Base-by-base conservation (phyloP, 169 alveolate genomes). In the Fabrea salina region DNA sequence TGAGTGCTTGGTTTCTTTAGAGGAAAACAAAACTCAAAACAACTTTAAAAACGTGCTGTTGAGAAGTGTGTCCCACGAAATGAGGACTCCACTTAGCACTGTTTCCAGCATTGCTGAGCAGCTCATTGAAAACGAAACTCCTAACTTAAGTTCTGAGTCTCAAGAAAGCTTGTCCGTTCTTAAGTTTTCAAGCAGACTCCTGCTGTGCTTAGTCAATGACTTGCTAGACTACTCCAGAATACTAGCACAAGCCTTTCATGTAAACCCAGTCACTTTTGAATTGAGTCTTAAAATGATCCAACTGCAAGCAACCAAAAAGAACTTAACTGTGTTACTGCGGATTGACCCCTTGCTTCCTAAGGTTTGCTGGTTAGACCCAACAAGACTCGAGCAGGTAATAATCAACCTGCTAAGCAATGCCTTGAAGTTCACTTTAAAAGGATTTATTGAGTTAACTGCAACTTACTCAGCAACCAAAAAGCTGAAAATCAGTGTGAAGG, bases 11-110 rank as follows among this genome's bases (percentile, higher is more conserved):
- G n/a, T n/a, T n/a, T n/a, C n/a, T n/a, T 2, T 66, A 40, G 56
- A 66, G 41, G 32, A 66, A 39, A 16, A 25, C 19, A 66, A 16
- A 3, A 16, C 51, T 11, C 39, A 43, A 7, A 37, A 43, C 32
- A 32, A 66, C 22, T 66, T 19, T 16, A 66, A 66, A 66, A 37
- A n/a, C n/a, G 51, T 40, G 57, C 35, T 66, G n/a, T 30, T 66
- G 3, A 66, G 76, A 16, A 32, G 58, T 13, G 76, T 66, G 6
- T 66, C 76, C 30, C 76, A 66, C n/a, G 76, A 66, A 37, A 3
- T 66, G 3, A 32, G 76, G 5, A 66, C 76, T 37, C 76, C 76
- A 32, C 27, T 40, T 0, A 66, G 30, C 41, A 56, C 76, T 32
- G 30, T 66, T 41, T 19, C 35, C 19, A 19, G 39, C 1, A 39